phyloP scores from a whole-genome alignment of 306 rosid genomes.

The Lagenaria siceraria region DNA sequence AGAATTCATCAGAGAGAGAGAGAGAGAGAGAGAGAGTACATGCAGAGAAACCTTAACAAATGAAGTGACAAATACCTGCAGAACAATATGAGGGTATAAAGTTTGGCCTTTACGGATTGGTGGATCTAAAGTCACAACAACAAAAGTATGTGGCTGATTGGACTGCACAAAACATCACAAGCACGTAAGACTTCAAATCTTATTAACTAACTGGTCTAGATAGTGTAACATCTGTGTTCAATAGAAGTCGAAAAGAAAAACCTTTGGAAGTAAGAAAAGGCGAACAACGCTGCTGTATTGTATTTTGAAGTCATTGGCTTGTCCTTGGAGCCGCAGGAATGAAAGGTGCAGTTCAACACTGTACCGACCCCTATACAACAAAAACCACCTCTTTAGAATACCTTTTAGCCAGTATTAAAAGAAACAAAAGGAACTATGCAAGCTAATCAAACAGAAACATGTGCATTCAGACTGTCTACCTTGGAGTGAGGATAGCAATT shows the following conservation, averaged over 20 bases:
- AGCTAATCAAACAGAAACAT: conserved; percentile 5
- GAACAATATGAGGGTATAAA: conserved; percentile 90
- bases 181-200: neutral
- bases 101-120: conserved; percentile 99
- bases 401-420: neutral
- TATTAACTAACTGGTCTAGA: neutral
- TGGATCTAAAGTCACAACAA: conserved; percentile 85
- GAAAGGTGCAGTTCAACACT: conserved; percentile 93
- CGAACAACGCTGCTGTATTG: conserved; percentile 98
- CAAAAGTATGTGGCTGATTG: conserved; percentile 94
- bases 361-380: conserved; percentile 79
- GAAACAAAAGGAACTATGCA: neutral
- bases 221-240: neutral
- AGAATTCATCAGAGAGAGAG: too few species aligned
- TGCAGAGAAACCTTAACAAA: conserved; percentile 10
- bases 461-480: conserved; percentile 29
- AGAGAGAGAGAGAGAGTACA: too few species aligned
- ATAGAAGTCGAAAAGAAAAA: conserved; percentile 12
- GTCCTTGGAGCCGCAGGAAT: conserved; percentile 88
- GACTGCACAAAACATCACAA: conserved; percentile 44
- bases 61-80: conserved; percentile 59
- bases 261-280: conserved; percentile 96
- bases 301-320: conserved; percentile 96
- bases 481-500: conserved; percentile 96
- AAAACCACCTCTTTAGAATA: conserved; percentile 15